These are phyloP conservation scores for Artemisia argyi DNA, from an alignment of 129 eudicot genomes.

Conservation along the genomic window DNA sequence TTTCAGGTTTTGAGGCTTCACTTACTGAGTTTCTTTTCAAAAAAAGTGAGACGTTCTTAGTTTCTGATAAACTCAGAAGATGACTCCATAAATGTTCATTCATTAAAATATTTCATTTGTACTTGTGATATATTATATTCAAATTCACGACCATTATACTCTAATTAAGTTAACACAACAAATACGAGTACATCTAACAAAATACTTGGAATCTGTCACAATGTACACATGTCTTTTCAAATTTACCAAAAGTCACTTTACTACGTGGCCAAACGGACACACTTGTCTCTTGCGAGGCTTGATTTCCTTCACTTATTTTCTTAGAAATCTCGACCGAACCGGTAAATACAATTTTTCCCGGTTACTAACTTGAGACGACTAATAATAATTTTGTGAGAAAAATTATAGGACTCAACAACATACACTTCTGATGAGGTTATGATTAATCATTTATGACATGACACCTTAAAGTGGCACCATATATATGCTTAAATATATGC, in stretches of 20 bases:
- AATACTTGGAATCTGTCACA: neutral
- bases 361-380: too few species aligned
- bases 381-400: neutral
- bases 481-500: neutral
- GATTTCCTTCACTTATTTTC: neutral
- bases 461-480: slow-evolving; percentile 10
- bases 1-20: too few species aligned
- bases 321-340: neutral
- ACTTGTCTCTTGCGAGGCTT: neutral
- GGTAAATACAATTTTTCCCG: neutral
- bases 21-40: too few species aligned
- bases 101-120: too few species aligned
- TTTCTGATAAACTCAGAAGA: too few species aligned
- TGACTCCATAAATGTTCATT: too few species aligned
- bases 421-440: slow-evolving; percentile 5
- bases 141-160: neutral
- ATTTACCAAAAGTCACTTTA: neutral
- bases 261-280: neutral
- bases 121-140: neutral
- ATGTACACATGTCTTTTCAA: neutral
- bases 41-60: too few species aligned
- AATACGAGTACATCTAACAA: too few species aligned
- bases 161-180: neutral
- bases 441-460: neutral
- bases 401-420: neutral